A percentile compares a stretch with the other conserved stretches of the same genome.
These are phyloP conservation scores for Simplicillium sp. DNA, from an alignment of 2,329 filamentous ascomycete species.

Conservation along the genomic window DNA sequence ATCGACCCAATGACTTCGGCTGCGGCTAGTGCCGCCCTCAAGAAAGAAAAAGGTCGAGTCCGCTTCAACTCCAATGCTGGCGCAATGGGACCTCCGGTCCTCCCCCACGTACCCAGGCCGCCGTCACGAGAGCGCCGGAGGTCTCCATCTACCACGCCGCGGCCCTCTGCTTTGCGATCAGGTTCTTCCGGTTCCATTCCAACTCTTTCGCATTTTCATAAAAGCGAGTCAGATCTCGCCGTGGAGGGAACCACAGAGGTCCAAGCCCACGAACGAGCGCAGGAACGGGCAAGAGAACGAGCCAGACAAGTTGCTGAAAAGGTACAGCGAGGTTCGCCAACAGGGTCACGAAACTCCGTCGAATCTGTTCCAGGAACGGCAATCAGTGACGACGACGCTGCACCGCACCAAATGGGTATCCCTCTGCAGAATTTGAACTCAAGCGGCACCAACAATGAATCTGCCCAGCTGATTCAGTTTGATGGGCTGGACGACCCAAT, in stretches of 20 bases:
- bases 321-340: conserved; percentile 24
- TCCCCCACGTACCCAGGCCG: conserved; percentile 7
- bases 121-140: conserved; percentile 10
- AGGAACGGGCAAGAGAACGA: conserved; percentile 18
- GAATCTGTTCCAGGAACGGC: conserved; percentile 24
- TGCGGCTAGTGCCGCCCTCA: conserved; percentile 10
- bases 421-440: conserved; percentile 20
- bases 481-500: conserved; percentile 4
- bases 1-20: too few species aligned
- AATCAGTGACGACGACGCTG: conserved; percentile 16
- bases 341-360: conserved; percentile 23
- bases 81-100: conserved; percentile 15
- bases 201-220: conserved; percentile 5
- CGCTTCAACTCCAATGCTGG: conserved; percentile 37
- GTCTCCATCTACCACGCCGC: conserved; percentile 1
- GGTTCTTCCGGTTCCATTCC: conserved; percentile 7
- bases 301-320: conserved; percentile 31
- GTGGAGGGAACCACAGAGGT: conserved; percentile 16
- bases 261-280: too few species aligned
- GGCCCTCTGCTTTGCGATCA: conserved; percentile 6
- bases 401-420: conserved; percentile 16
- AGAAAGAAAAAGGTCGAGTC: conserved; percentile 36
- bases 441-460: conserved; percentile 8
- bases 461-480: conserved; percentile 3
- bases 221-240: conserved; percentile 11